These are phyloP conservation scores for Psilocybe cyanescens DNA, from an alignment of 768 basidiomycete genomes.

Conservation along the genomic window DNA sequence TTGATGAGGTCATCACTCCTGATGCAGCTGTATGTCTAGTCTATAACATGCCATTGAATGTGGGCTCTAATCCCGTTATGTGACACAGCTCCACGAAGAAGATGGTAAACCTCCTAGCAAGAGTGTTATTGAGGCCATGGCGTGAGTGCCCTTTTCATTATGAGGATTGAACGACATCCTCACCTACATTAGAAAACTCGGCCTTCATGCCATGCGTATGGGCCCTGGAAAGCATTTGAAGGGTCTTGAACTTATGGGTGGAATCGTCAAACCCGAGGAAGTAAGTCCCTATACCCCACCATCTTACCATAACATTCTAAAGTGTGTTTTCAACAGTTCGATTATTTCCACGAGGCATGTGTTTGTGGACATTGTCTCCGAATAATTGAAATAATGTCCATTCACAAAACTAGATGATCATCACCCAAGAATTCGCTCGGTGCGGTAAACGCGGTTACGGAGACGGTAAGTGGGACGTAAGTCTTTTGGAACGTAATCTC, in stretches of 20 bases:
- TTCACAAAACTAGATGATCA: conserved; percentile 53
- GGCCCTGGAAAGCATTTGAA: conserved; percentile 92
- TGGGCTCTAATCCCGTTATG: conserved; percentile 28
- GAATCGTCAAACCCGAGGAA: conserved; percentile 80
- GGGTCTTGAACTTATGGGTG: conserved; percentile 72
- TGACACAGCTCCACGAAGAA: conserved; percentile 72
- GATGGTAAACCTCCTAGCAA: conserved; percentile 89
- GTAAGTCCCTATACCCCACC: conserved; percentile 31
- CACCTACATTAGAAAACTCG: conserved; percentile 49
- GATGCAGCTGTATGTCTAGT: conserved; percentile 45
- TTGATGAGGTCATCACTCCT: conserved; percentile 70
- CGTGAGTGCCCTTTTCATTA: conserved; percentile 34
- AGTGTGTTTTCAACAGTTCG: conserved; percentile 50
- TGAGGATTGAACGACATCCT: background rate
- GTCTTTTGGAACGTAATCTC: background rate
- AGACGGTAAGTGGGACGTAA: conserved; percentile 53
- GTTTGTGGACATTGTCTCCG: background rate
- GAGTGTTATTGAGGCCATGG: conserved; percentile 79
- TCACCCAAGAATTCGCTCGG: conserved; percentile 79
- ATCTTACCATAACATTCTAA: background rate
- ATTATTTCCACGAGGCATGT: conserved; percentile 82
- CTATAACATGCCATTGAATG: background rate
- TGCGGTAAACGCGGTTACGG: conserved; percentile 76
- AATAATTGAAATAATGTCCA: background rate
- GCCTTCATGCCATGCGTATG: conserved; percentile 90